phyloP scores from a whole-genome alignment of 495 filamentous ascomycete species.

The Bacidia gigantensis region DNA sequence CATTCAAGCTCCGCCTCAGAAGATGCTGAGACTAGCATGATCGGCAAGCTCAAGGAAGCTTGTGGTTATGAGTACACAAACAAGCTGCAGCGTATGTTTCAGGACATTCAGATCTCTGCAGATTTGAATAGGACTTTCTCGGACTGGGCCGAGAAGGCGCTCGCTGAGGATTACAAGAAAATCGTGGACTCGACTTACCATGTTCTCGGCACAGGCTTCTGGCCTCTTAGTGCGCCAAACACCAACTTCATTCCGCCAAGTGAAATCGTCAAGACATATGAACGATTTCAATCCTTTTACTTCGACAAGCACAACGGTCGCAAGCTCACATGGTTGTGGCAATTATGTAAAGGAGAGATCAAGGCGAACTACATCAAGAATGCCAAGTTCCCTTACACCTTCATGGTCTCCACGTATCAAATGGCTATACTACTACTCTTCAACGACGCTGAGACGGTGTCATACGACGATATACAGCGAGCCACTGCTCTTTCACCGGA shows the following conservation, averaged over 20 bases:
- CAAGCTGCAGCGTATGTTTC: slow-evolving; percentile 99
- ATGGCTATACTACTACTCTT: slow-evolving; percentile 96
- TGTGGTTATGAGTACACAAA: slow-evolving; percentile 99
- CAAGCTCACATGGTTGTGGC: slow-evolving; percentile 96
- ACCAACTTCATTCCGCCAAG: slow-evolving; percentile 77
- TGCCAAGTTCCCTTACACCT: slow-evolving; percentile 83
- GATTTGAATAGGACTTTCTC: slow-evolving; percentile 84
- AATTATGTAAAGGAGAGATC: slow-evolving; percentile 93
- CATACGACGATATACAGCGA: slow-evolving; percentile 73
- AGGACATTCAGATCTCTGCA: slow-evolving; percentile 97
- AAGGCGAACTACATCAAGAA: slow-evolving; percentile 80
- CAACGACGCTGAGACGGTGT: slow-evolving; percentile 76
- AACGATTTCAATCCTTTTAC: slow-evolving; percentile 83
- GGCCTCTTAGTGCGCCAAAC: slow-evolving; percentile 75
- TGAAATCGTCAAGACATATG: slow-evolving; percentile 73
- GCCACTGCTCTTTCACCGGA: slow-evolving; percentile 67
- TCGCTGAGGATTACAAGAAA: slow-evolving; percentile 47
- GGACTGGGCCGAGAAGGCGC: slow-evolving; percentile 46
- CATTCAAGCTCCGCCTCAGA: slow-evolving; percentile 89
- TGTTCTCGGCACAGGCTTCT: slow-evolving; percentile 92
- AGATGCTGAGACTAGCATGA: slow-evolving; percentile 98
- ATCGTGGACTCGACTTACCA: slow-evolving; percentile 67
- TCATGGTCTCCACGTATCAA: slow-evolving; percentile 93
- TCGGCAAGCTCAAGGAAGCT: slow-evolving; percentile 96
- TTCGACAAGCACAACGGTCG: slow-evolving; percentile 89